Percentiles rank a stretch among this genome's conserved stretches.
Evolutionary conservation across 2,329 filamentous ascomycete species (phyloP).

Genomic region (Fusarium sp.): DNA sequence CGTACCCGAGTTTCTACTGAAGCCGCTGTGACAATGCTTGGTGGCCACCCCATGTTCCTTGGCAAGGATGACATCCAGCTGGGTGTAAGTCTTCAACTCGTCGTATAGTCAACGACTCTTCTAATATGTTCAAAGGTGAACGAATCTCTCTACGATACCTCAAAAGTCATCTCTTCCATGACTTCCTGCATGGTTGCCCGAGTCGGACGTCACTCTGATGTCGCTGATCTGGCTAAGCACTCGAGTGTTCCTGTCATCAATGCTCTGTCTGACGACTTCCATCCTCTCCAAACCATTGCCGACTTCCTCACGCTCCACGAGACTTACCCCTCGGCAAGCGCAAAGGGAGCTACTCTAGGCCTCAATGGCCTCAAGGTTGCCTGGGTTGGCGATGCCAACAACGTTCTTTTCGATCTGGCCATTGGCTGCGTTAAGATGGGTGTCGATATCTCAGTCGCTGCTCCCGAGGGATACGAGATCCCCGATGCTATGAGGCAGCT

Average conservation of each 20-base stretch:
- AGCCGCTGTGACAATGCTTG: slow-evolving; percentile 86
- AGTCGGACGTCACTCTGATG: slow-evolving; percentile 80
- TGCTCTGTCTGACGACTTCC: slow-evolving; percentile 88
- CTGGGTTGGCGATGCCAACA: slow-evolving; percentile 97
- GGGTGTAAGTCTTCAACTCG: slow-evolving; percentile 66
- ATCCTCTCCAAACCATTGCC: slow-evolving; percentile 93
- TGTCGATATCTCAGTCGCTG: slow-evolving; percentile 86
- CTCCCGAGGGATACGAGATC: slow-evolving; percentile 86
- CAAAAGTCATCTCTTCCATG: slow-evolving; percentile 94
- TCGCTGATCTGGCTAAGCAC: slow-evolving; percentile 75
- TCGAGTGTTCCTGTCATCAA: slow-evolving; percentile 87
- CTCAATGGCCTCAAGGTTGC: slow-evolving; percentile 89
- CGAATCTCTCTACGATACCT: slow-evolving; percentile 93
- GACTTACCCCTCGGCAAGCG: slow-evolving; percentile 66
- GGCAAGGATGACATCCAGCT: slow-evolving; percentile 97
- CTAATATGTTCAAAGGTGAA: slow-evolving; percentile 70
- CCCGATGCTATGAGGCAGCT: slow-evolving; percentile 77
- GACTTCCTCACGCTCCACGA: slow-evolving; percentile 94
- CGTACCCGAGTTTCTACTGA: slow-evolving; percentile 94
- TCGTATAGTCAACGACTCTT: not conserved
- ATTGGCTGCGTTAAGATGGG: slow-evolving; percentile 89
- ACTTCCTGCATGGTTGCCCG: slow-evolving; percentile 84
- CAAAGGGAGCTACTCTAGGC: slow-evolving; percentile 63
- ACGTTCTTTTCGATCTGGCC: slow-evolving; percentile 93
- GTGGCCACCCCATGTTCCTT: slow-evolving; percentile 95